Base-by-base conservation (phyloP, 2,329 filamentous ascomycete genomes). In the Sordariomycetes sp. region DNA sequence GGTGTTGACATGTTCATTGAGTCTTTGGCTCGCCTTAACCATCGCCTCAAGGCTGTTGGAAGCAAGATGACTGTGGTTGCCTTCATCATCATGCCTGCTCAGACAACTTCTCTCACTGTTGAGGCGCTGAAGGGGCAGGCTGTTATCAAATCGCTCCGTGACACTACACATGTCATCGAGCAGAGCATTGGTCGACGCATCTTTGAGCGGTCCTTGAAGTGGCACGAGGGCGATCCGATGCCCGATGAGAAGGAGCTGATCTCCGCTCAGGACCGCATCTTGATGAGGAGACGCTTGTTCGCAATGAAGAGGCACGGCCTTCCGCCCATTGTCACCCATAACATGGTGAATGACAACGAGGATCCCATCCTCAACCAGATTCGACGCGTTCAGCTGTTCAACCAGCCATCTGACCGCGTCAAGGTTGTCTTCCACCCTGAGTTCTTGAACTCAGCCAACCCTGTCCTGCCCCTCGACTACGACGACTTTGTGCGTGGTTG, bases 1-100 rank as follows among this genome's bases (percentile, higher is more conserved):
- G 92, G 92, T 52, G 90, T 95, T 8, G 92, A 98, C 60, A 96
- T 98, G 92, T 98, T 96, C 60, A 94, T 98, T 46, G 92, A 98
- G 62, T 92, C 88, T 4, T 67, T 98, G 42, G 92, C 92, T 19
- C 84, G 92, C 28, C 66, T 98, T 49, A 98, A 98, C 63, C 88
- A 96, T 66, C 77, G 83, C 25, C 76, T 98, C 53, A 96, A 96
- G 72, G 63, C 63, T 33, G 63, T 79, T 7, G 86, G 86, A 32
- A 94, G 86, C 47, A 93, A 92, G 62, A 88, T 81, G 55, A 96
- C 92, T 0, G 82, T 98, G 7, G 90, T 98, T 14, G 90, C 92
- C 15, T 98, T 98, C 56, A 84, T 98, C 59, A 96, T 98, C 57
- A 94, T 98, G 86, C 92, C 92, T 3, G 92, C 92, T 2, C 87